Base-by-base conservation (phyloP, 352 stramenopile species). In the Phytophthora cryptogea region DNA sequence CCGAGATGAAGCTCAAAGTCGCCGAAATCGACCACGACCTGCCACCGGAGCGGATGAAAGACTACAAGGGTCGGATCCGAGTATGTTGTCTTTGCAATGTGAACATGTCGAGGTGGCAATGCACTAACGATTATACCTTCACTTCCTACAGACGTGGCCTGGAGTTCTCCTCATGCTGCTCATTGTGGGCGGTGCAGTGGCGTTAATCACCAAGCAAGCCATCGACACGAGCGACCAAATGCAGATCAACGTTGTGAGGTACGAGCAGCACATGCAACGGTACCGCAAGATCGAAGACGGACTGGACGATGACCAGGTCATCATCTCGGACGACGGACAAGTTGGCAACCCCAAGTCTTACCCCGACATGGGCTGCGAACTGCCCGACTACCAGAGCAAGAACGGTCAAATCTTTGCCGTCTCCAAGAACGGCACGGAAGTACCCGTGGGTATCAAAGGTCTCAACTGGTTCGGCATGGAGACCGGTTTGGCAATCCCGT, bases 401-500 rank as follows among this genome's bases (percentile, higher is more conserved):
- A 58, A 75, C 31, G 70, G 76, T 6, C 51, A 75, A 27, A 80
- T 87, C 50, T 63, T 65, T 5, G 74, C 73, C 0, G 70, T 83
- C 2, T 51, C 71, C 1, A 61, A 72, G 33, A 85, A 88, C 40
- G 79, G 79, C 39, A 86, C 73, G 0, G 78, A 88, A 42, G 61
- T 81, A 4, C 54, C 66, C 0, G 63, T 89, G 11, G 63, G 59
- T 26, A 76, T 89, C 50, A 89, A 89, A 30, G 80, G 80, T 5
- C 68, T 85, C 54, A 89, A 89, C 53, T 89, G 80, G 79, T 89
- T 88, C 59, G 80, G 80, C 30, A 89, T 89, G 80, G 80, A 89
- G 60, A 89, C 80, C 40, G 52, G 79, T 55, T 20, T 54, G 3
- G 58, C 44, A 0, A 85, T 70, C 14, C 83, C 83, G 0, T 85